These are phyloP conservation scores for Dactylellina cionopaga DNA, from an alignment of 2,329 filamentous ascomycete species.

Conservation along the genomic window DNA sequence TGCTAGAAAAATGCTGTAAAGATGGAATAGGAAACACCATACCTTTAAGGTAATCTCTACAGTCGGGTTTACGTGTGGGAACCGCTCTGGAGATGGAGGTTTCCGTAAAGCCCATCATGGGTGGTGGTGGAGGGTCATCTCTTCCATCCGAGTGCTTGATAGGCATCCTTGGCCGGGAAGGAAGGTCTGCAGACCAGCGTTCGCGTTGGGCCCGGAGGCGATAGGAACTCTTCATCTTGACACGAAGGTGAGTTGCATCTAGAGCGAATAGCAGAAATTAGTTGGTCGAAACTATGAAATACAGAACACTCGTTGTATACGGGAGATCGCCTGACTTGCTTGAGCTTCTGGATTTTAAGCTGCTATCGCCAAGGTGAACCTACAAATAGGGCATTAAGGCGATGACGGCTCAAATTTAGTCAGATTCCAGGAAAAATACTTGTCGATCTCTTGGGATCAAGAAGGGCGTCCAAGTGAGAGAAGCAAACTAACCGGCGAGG, in stretches of 20 bases:
- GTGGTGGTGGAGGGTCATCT: not conserved
- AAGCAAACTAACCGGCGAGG: not conserved
- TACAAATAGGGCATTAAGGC: no score
- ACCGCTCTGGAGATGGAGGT: not conserved
- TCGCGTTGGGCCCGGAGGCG: constrained; percentile 9
- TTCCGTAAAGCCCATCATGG: not conserved
- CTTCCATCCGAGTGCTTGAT: constrained; percentile 6
- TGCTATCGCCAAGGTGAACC: no score
- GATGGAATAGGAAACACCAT: not conserved
- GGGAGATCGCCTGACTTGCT: not conserved
- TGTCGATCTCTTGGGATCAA: no score
- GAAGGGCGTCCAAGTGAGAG: no score
- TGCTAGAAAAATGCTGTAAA: not conserved
- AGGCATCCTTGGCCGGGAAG: not conserved
- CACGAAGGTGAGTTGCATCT: not conserved
- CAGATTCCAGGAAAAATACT: no score
- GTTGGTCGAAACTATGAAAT: not conserved
- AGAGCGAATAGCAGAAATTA: not conserved
- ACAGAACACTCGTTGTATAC: not conserved
- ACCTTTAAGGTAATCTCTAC: constrained; percentile 8
- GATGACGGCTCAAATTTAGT: no score
- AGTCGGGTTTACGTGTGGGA: not conserved
- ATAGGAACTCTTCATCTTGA: constrained; percentile 24
- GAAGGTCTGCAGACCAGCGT: constrained; percentile 11
- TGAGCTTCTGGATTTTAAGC: no score